A percentile compares a stretch with the other conserved stretches of the same genome.
Conservation (phyloP, 352 stramenopile genomes). For the Globisporangium alternatum region DNA sequence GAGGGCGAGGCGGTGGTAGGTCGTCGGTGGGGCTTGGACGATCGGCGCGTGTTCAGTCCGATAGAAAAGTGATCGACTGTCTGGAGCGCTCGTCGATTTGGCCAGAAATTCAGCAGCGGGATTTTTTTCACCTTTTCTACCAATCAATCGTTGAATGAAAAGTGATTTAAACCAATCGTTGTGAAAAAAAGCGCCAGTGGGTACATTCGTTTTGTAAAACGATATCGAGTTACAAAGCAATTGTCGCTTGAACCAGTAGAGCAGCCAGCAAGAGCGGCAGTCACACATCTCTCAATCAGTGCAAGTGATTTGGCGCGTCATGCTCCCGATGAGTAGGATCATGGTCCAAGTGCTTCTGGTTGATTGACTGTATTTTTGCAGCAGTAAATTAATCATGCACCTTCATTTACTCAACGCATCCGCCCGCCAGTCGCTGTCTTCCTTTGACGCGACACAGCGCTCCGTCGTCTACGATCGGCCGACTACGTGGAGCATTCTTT, state of each 20-base stretch:
- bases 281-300: no score
- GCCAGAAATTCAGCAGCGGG: conserved; percentile 6
- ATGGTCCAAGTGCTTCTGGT: background rate
- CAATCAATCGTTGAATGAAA: background rate
- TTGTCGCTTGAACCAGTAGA: background rate
- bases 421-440: background rate
- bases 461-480: conserved; percentile 4
- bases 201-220: background rate
- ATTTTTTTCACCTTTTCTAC: background rate
- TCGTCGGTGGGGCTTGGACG: background rate
- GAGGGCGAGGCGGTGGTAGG: background rate
- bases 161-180: conserved; percentile 1
- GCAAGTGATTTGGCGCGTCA: no score
- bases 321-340: no score
- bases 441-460: background rate
- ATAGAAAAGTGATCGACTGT: conserved; percentile 1
- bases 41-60: conserved; percentile 3
- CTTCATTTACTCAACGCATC: conserved; percentile 4
- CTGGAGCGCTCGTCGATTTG: background rate
- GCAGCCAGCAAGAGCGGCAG: background rate
- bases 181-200: background rate
- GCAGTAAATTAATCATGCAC: conserved; percentile 16
- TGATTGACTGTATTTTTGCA: background rate
- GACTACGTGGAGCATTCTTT: conserved; percentile 47
- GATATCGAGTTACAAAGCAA: background rate